Conservation (phyloP, 2,329 filamentous ascomycete genomes). For the Neurospora sp. region DNA sequence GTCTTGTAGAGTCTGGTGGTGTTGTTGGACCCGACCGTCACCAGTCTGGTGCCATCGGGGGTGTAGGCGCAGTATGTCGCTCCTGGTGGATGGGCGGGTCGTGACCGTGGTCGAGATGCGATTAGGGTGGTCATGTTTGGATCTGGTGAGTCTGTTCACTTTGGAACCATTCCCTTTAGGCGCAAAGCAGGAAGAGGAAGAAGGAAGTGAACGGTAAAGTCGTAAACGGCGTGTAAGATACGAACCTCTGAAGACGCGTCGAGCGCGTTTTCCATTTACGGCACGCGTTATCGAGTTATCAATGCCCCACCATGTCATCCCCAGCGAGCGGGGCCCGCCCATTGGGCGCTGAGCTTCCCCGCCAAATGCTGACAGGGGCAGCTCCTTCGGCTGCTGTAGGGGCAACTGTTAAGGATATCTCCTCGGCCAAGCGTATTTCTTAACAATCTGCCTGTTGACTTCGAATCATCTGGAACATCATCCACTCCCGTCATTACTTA, state of each 20-base stretch:
- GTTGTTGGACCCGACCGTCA: conserved; percentile 90
- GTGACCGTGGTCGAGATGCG: conserved; percentile 44
- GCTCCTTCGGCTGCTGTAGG: neutral
- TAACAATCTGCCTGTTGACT: neutral
- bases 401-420: fast-evolving
- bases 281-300: neutral
- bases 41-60: conserved; percentile 72
- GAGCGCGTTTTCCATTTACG: conserved; percentile 31
- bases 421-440: fast-evolving
- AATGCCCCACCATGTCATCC: neutral
- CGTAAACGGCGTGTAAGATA: neutral
- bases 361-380: neutral
- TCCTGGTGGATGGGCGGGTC: conserved; percentile 73
- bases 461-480: neutral
- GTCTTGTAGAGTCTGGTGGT: conserved; percentile 88
- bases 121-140: conserved; percentile 28
- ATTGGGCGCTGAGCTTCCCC: neutral
- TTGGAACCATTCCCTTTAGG: neutral
- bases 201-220: neutral
- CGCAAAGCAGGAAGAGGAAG: neutral
- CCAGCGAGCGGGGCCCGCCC: neutral
- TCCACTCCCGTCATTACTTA: neutral
- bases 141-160: neutral
- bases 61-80: conserved; percentile 84
- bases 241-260: conserved; percentile 26